A percentile compares a stretch with the other conserved stretches of the same genome.
phyloP scores from a whole-genome alignment of 352 stramenopile genomes.

The Phytophthora palmivora region DNA sequence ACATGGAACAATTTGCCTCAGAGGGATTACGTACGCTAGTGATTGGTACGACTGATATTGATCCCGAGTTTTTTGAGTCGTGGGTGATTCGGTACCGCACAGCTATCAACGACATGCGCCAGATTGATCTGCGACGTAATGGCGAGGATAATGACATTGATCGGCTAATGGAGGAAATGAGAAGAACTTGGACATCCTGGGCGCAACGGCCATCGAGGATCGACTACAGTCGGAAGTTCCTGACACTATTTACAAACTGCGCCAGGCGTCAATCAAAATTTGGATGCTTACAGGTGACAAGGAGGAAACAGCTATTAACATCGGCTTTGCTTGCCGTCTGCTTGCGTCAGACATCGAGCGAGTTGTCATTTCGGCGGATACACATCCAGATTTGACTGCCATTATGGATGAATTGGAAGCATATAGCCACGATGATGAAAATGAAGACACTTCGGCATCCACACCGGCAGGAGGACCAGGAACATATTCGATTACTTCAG shows the following conservation, averaged over 20 bases:
- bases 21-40: slow-evolving; percentile 92
- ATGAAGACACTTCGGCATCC: slow-evolving; percentile 34
- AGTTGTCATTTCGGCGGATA: slow-evolving; percentile 82
- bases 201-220: slow-evolving; percentile 95
- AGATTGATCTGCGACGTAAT: slow-evolving; percentile 81
- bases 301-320: slow-evolving; percentile 96
- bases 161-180: slow-evolving; percentile 86
- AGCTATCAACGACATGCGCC: slow-evolving; percentile 87
- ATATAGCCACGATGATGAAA: slow-evolving; percentile 44
- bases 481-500: slow-evolving; percentile 7
- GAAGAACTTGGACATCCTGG: slow-evolving; percentile 86
- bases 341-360: slow-evolving; percentile 94
- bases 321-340: slow-evolving; percentile 93
- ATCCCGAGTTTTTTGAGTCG: slow-evolving; percentile 59
- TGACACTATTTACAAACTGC: slow-evolving; percentile 93
- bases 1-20: slow-evolving; percentile 90
- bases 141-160: slow-evolving; percentile 86
- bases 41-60: slow-evolving; percentile 75
- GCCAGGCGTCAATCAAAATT: slow-evolving; percentile 93
- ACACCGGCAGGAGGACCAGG: slow-evolving; percentile 10
- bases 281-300: slow-evolving; percentile 97
- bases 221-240: slow-evolving; percentile 92
- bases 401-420: slow-evolving; percentile 72
- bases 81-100: slow-evolving; percentile 77
- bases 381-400: slow-evolving; percentile 66